These are phyloP conservation scores for Exophiala viscosa DNA, from an alignment of 2,329 filamentous ascomycete genomes.

Conservation along the genomic window DNA sequence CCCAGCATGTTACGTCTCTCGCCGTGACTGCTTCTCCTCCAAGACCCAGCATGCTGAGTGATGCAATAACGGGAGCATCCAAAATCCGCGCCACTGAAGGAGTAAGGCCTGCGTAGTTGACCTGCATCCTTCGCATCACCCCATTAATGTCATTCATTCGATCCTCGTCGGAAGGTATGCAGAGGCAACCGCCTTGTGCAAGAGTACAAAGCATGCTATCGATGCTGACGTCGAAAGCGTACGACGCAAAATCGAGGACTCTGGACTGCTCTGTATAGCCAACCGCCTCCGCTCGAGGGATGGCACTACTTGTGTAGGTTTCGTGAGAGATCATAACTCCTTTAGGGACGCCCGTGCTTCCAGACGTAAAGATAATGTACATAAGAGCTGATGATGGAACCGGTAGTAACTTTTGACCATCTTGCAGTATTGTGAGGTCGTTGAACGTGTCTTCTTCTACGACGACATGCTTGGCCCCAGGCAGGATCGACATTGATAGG, in stretches of 20 bases:
- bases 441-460: constrained; percentile 31
- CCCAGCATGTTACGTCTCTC: constrained; percentile 28
- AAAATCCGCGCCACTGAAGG: constrained; percentile 55
- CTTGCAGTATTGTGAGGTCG: constrained; percentile 13
- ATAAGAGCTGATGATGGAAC: constrained; percentile 36
- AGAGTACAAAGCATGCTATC: constrained; percentile 38
- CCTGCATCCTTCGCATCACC: constrained; percentile 50
- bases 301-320: constrained; percentile 32
- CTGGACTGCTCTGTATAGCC: constrained; percentile 34
- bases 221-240: constrained; percentile 47
- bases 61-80: constrained; percentile 43
- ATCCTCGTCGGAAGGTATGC: constrained; percentile 43
- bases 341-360: constrained; percentile 32
- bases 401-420: constrained; percentile 13
- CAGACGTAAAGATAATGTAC: constrained; percentile 36
- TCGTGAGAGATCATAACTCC: constrained; percentile 36
- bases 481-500: constrained; percentile 34
- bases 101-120: constrained; percentile 56
- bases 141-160: constrained; percentile 47
- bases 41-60: constrained; percentile 40
- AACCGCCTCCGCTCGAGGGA: constrained; percentile 50
- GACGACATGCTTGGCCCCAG: constrained; percentile 29
- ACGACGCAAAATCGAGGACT: constrained; percentile 42
- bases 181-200: constrained; percentile 44
- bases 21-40: constrained; percentile 30